These are phyloP conservation scores for Gentiana dahurica DNA, from an alignment of 257 asterid genomes.

Conservation along the genomic window DNA sequence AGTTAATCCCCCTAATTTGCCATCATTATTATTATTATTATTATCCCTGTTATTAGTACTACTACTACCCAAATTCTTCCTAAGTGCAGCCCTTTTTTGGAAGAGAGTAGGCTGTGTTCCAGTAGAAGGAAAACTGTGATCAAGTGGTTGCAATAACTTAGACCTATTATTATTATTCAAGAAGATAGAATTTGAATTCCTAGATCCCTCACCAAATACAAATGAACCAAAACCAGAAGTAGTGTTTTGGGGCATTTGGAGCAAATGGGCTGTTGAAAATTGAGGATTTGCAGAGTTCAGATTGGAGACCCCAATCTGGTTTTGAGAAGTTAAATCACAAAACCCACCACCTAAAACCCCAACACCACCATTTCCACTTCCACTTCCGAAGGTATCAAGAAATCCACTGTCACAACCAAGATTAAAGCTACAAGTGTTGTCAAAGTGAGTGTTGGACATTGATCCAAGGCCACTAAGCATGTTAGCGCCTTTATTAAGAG, in stretches of 20 bases:
- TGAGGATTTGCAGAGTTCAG: conserved; percentile 20
- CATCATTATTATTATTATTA: not conserved
- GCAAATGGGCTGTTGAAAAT: conserved; percentile 19
- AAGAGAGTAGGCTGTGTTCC: conserved; percentile 86
- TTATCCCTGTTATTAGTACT: too few relatives aligned
- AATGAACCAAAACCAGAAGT: conserved; percentile 27
- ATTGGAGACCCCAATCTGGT: conserved; percentile 26
- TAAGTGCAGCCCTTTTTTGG: conserved; percentile 85
- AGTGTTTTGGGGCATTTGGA: conserved; percentile 21
- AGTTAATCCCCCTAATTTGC: conserved; percentile 41
- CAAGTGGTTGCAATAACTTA: conserved; percentile 62
- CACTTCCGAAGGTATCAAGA: conserved; percentile 36
- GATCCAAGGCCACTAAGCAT: conserved; percentile 13
- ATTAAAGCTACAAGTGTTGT: conserved; percentile 25
- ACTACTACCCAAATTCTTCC: conserved; percentile 16
- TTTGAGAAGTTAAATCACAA: conserved; percentile 29
- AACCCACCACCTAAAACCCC: conserved; percentile 25
- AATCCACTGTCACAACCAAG: conserved; percentile 50
- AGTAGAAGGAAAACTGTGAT: conserved; percentile 36
- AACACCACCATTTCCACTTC: conserved; percentile 8
- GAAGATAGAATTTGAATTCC: conserved; percentile 24
- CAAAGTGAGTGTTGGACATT: conserved; percentile 26
- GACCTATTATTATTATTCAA: conserved; percentile 28
- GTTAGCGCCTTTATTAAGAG: conserved; percentile 13
- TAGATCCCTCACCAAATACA: conserved; percentile 24